phyloP scores from a whole-genome alignment of 2,329 filamentous ascomycete genomes.

The Akanthomyces lecanii region DNA sequence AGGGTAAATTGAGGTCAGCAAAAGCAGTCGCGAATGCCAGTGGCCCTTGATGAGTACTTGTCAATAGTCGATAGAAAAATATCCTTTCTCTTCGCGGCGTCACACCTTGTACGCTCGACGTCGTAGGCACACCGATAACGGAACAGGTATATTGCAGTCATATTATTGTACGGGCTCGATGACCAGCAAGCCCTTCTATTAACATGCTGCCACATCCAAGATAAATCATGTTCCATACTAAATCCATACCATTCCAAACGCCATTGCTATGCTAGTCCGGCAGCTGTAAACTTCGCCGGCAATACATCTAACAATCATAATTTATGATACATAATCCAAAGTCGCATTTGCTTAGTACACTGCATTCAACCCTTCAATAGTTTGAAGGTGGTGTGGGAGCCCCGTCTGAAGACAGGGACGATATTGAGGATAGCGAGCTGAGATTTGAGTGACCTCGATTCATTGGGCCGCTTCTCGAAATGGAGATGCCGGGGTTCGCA shows the following conservation, averaged over 20 bases:
- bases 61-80: neutral
- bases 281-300: slow-evolving; percentile 6
- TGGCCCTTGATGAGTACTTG: neutral
- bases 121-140: neutral
- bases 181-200: neutral
- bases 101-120: no score
- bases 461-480: slow-evolving; percentile 49
- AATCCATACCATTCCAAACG: slow-evolving; percentile 9
- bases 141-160: neutral
- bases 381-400: slow-evolving; percentile 15
- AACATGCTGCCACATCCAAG: slow-evolving; percentile 9
- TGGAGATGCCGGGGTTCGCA: slow-evolving; percentile 53
- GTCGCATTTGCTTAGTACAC: slow-evolving; percentile 1
- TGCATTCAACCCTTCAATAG: slow-evolving; percentile 2
- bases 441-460: slow-evolving; percentile 38
- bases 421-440: slow-evolving; percentile 38
- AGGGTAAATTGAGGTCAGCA: neutral
- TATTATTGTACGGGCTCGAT: neutral
- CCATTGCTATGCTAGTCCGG: slow-evolving; percentile 15
- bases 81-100: no score
- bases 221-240: neutral
- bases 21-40: neutral
- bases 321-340: slow-evolving; percentile 14
- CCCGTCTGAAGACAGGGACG: slow-evolving; percentile 39
- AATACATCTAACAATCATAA: slow-evolving; percentile 15